Evolutionary conservation across 441 rosid species (phyloP), one percentile per base, ranked within the genome.

Genomic region (Sinapis alba): DNA sequence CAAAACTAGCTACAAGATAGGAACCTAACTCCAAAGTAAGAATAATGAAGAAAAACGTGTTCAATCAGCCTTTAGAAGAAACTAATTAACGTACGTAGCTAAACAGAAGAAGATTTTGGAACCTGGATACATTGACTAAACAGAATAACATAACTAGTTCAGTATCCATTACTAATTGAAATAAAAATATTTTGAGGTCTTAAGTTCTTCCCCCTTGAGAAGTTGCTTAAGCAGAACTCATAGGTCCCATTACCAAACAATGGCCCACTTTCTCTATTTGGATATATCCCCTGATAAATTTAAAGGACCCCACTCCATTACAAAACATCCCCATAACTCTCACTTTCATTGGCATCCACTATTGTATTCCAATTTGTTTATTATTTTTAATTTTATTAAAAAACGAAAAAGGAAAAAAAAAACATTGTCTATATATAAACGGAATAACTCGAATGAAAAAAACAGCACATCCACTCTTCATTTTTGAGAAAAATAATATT

Each of bases 361-460:
- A 26, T 26, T 26, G 4, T 26, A 26, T 4, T 26, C 28, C 28
- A 26, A 26, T 26, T 36, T 36, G 1, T 20, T 4, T 56, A 36
- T 1, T 54, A 3, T 6, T 12, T 38, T 15, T 1, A 10, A 10
- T 4, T 11, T 45, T 1, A 45, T 3, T 5, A 36, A 38, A 2
- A 47, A 47, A 7, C 18, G 1, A 45, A 15, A 4, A 43, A 32
- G 38, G 0, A 1, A 0, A 5, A 38, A 19, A 65, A 65, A 43
- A 63, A 13, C 11, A 18, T 9, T 41, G 61, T 7, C 30, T 78
- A 61, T 73, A 72, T 72, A 67, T 73, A 73, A 54, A 65, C 62
- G 6, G 9, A 38, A 21, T 28, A 61, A 67, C 77, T 59, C 53
- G 59, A 56, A 16, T 21, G 18, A 16, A 78, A 68, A 68, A 41